Conservation (phyloP, 1,284 basidiomycete genomes). For the Cutaneotrichosporon cutaneum region DNA sequence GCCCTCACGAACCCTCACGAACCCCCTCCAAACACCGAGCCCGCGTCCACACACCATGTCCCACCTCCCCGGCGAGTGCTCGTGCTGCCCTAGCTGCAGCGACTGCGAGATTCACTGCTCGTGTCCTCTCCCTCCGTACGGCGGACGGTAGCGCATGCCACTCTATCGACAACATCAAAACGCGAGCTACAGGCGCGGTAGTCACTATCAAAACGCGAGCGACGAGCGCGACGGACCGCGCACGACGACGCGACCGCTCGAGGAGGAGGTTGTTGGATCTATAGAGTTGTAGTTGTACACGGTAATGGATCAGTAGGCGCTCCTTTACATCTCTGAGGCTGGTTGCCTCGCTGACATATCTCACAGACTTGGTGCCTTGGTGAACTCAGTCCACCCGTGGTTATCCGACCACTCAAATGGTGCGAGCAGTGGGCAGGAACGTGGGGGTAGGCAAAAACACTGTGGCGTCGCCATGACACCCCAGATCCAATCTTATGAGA, state of each 20-base stretch:
- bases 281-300: background rate
- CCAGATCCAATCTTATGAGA: no score
- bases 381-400: no score
- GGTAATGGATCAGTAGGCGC: background rate
- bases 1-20: no score
- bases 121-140: background rate
- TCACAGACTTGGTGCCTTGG: no score
- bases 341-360: no score
- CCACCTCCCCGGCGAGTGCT: slow-evolving; percentile 2
- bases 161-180: background rate
- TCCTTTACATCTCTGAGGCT: no score
- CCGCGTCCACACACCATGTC: background rate
- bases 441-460: no score
- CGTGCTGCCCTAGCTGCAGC: slow-evolving; percentile 1
- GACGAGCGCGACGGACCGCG: background rate
- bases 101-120: slow-evolving; percentile 6
- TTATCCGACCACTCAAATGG: no score
- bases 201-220: background rate
- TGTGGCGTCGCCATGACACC: no score
- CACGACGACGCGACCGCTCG: no score
- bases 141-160: background rate
- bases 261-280: no score
- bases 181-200: background rate
- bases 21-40: background rate
- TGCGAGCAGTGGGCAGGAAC: no score